Base-by-base conservation (phyloP, 176 grass and related monocot species). In the Phoenix dactylifera region DNA sequence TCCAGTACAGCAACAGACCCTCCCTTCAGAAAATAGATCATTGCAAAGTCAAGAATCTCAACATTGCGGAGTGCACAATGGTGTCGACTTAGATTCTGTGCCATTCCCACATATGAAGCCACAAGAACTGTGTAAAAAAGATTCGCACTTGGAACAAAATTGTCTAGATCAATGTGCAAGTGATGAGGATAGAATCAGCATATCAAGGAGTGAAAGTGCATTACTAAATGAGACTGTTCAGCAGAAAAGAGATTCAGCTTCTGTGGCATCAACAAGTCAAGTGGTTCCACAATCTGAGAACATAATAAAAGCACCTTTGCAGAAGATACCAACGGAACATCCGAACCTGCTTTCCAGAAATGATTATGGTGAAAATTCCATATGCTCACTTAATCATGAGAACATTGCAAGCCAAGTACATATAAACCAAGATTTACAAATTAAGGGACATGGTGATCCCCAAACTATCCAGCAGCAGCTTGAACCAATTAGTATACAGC, bases 211-310 rank as follows among this genome's bases (percentile, higher is more conserved):
- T 68, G 77, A 89, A 73, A 79, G 67, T 66, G 44, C 77, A 23
- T 61, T 59, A 6, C 79, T 72, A 17, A 59, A 78, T 35, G 80
- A 70, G 72, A 69, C 63, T 26, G 58, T 72, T 76, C 76, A 71
- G 76, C 66, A 85, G 30, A 78, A 76, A 24, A 77, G 77, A 58
- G 78, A 79, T 17, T 60, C 82, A 71, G 76, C 70, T 74, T 77
- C 79, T 22, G 56, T 70, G 0, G 72, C 76, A 51, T 74, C 72
- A 23, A 57, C 55, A 59, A 63, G 62, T 64, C 77, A 72, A 39
- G 15, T 56, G 30, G 72, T 77, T 22, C 23, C 67, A 7, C 69
- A 82, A 26, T 56, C 50, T 28, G 68, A 73, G 74, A 64, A 24
- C 56, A 62, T 63, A 3, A 71, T 77, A 16, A 60, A 12, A 69